Conservation (phyloP, 805 yeast species). For the Candida easanensis region DNA sequence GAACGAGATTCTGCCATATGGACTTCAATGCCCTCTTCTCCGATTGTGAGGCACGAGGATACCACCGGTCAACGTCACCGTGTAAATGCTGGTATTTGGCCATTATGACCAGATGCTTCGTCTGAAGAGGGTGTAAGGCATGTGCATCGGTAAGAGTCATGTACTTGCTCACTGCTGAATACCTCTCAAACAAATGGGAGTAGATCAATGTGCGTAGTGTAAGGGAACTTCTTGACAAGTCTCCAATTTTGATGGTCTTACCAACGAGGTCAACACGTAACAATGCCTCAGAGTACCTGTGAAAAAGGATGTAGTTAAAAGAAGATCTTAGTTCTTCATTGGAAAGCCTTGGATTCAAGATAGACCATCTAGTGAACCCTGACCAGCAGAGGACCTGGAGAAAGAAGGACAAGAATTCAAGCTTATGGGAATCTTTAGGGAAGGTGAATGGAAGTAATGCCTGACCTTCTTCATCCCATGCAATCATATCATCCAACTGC, state of each 20-base stretch:
- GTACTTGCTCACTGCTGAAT: constrained; percentile 9
- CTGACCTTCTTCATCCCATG: not conserved
- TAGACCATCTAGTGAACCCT: constrained; percentile 3
- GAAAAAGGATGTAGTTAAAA: constrained; percentile 6
- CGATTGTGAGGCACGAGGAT: constrained; percentile 1
- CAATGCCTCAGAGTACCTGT: constrained; percentile 4
- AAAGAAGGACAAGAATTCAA: constrained; percentile 4
- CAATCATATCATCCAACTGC: not conserved
- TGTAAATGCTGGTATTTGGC: constrained; percentile 11
- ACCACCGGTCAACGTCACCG: constrained; percentile 9
- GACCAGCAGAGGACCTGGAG: constrained; percentile 8
- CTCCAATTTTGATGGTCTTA: not conserved
- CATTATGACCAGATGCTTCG: constrained; percentile 3
- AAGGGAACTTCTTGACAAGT: not conserved
- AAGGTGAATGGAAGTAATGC: not conserved
- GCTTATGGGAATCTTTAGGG: constrained; percentile 5
- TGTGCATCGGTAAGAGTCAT: not conserved
- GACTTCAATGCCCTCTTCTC: constrained; percentile 4
- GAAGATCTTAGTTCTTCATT: not conserved
- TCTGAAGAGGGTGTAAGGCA: not conserved
- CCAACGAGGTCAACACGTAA: constrained; percentile 3
- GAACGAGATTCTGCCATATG: constrained; percentile 8
- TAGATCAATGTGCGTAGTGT: constrained; percentile 1
- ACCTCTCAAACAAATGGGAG: constrained; percentile 5
- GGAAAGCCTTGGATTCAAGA: constrained; percentile 3